These are phyloP conservation scores for Tanozyma kutaoensis DNA, from an alignment of 805 yeast species.

Conservation along the genomic window DNA sequence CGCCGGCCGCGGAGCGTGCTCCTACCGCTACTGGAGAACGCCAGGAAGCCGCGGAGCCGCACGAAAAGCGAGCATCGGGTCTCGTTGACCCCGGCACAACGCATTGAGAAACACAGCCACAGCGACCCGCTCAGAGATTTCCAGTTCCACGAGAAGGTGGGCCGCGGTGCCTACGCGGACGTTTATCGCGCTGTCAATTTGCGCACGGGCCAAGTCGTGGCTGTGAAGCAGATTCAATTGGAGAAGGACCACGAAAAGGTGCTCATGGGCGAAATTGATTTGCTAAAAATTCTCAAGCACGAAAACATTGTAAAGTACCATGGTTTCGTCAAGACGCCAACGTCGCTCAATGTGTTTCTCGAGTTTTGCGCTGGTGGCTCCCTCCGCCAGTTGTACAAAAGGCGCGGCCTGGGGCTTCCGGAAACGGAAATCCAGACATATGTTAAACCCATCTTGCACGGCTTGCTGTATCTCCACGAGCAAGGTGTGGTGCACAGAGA, in stretches of 20 bases:
- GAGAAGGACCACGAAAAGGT: conserved; percentile 31
- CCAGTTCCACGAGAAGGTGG: conserved; percentile 50
- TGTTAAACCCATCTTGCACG: conserved; percentile 28
- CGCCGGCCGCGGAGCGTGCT: too few relatives aligned
- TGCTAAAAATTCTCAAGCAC: conserved; percentile 51
- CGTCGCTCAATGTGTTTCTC: conserved; percentile 37
- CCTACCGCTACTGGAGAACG: too few relatives aligned
- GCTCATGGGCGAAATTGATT: conserved; percentile 55
- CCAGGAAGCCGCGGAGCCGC: too few relatives aligned
- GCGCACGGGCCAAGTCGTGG: conserved; percentile 55
- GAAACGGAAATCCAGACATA: conserved; percentile 38
- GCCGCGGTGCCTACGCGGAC: conserved; percentile 85
- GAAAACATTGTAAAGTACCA: conserved; percentile 40
- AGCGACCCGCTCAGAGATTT: conserved; percentile 17
- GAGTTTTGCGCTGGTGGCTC: conserved; percentile 59
- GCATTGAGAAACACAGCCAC: conserved; percentile 21
- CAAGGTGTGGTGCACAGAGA: conserved; percentile 77
- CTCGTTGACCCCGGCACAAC: conserved; percentile 38
- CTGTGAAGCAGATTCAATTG: conserved; percentile 54
- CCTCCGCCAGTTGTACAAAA: conserved; percentile 36
- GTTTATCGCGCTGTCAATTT: conserved; percentile 68
- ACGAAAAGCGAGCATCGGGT: too few relatives aligned
- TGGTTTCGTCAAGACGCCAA: conserved; percentile 46
- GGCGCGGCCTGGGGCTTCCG: conserved; percentile 34
- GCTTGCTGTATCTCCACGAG: conserved; percentile 51